A percentile compares a stretch with the other conserved stretches of the same genome.
Conservation (phyloP, 2,329 filamentous ascomycete genomes). For the Dothideomycetes sp. region DNA sequence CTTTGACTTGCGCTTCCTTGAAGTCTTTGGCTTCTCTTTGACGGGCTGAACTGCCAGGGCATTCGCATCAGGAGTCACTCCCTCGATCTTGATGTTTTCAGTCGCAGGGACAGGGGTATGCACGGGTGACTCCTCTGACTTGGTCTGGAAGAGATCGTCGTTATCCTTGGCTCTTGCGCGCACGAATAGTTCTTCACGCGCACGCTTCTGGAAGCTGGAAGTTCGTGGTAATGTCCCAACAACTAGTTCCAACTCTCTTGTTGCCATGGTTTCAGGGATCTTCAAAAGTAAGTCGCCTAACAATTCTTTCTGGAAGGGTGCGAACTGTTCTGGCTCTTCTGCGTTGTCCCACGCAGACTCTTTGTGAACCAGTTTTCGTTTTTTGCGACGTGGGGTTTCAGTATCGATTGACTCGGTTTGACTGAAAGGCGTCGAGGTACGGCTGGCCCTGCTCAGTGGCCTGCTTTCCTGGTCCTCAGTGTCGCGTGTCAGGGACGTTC, state of each 20-base stretch:
- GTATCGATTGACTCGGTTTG: constrained; percentile 39
- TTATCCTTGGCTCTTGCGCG: constrained; percentile 79
- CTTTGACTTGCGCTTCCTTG: constrained; percentile 61
- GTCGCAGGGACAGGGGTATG: constrained; percentile 13
- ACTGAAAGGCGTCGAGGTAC: constrained; percentile 40
- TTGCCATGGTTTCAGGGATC: constrained; percentile 61
- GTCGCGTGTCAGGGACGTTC: constrained; percentile 58
- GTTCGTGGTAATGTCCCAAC: constrained; percentile 45
- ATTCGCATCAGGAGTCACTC: constrained; percentile 17
- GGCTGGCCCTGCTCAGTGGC: constrained; percentile 61
- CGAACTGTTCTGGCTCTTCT: constrained; percentile 40
- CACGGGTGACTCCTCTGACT: constrained; percentile 43
- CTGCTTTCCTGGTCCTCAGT: constrained; percentile 81
- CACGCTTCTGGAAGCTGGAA: constrained; percentile 65
- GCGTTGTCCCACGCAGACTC: constrained; percentile 36
- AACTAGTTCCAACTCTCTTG: constrained; percentile 51
- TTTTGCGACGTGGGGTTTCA: constrained; percentile 26
- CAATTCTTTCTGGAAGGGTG: constrained; percentile 33
- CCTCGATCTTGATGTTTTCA: constrained; percentile 18
- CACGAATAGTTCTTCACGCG: constrained; percentile 57
- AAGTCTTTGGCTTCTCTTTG: constrained; percentile 37
- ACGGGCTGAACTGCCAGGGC: constrained; percentile 25
- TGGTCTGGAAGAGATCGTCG: constrained; percentile 65
- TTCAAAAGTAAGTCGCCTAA: constrained; percentile 43
- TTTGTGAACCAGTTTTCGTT: constrained; percentile 30